Evolutionary conservation across 306 rosid species (phyloP), one percentile per base, ranked within the genome.

Genomic region (Medicago truncatula): DNA sequence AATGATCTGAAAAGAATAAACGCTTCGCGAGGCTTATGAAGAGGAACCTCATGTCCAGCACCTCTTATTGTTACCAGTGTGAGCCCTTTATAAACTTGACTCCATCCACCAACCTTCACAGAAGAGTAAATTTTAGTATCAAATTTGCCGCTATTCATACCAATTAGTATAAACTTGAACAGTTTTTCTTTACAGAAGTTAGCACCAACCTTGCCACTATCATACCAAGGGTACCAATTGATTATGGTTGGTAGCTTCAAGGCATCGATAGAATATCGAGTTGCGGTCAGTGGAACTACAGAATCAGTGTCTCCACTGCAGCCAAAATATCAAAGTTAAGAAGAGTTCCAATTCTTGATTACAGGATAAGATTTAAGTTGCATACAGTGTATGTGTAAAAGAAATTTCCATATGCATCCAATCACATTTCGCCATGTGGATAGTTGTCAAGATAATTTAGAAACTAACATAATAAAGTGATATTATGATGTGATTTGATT

Each of bases 21-120:
- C 18, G 96, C 96, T 71, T 90, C 86, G 28, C 93, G 97, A 11
- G 99, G 99, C 66, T 86, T 87, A 74, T 89, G 98, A 31, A 92
- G 96, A 0, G 99, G 97, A 83, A 92, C 99, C 85, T 90, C 97
- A 64, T 96, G 99, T 47, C 99, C 99, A 8, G 98, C 99, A 71
- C 99, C 98, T 25, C 89, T 81, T 54, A 96, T 85, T 10, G 96
- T 90, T 14, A 90, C 98, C 25, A 90, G 86, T 65, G 99, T 92
- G 40, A 95, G 86, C 31, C 96, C 99, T 84, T 84, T 87, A 78
- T 89, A 95, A 36, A 86, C 87, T 85, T 92, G 97, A 81, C 88
- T 85, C 97, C 99, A 90, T 4, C 97, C 99, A 58, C 97, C 96
- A 81, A 92, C 93, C 98, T 95, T 80, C 73, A 75, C 61, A 85